phyloP scores from a whole-genome alignment of 169 alveolate genomes.

The Besnoitia besnoiti region DNA sequence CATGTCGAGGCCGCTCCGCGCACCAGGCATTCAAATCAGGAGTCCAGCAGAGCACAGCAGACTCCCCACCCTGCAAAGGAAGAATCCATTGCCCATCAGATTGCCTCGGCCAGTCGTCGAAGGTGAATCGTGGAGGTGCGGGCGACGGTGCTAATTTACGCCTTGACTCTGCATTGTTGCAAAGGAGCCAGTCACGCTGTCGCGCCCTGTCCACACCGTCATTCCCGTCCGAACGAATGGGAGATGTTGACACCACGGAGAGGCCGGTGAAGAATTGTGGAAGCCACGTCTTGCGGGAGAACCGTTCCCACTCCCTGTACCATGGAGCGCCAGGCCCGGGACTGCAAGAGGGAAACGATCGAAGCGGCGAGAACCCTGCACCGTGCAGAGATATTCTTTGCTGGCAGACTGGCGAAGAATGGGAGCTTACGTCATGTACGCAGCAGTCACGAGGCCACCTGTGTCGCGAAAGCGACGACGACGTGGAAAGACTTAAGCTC shows the following conservation, averaged over 20 bases:
- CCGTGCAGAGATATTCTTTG: not conserved
- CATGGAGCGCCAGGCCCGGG: not conserved
- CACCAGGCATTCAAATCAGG: no score
- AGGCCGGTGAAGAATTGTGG: not conserved
- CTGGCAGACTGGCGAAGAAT: not conserved
- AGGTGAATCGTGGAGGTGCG: no score
- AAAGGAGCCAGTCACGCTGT: not conserved
- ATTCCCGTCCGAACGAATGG: not conserved
- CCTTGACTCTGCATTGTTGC: no score
- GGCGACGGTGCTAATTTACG: no score
- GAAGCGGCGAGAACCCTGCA: not conserved
- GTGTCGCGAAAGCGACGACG: not conserved
- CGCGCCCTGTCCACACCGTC: not conserved
- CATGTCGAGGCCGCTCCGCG: no score
- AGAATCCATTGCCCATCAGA: no score
- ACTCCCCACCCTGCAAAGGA: no score
- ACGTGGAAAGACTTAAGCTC: slow-evolving; percentile 2
- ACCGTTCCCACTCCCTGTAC: not conserved
- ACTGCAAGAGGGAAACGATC: not conserved
- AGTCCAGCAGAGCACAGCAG: no score
- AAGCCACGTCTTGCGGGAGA: not conserved
- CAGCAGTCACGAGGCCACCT: not conserved
- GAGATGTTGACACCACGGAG: not conserved
- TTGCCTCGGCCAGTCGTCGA: no score
- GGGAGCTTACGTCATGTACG: not conserved